Conservation (phyloP, 192 early-diverging fungal genomes). For the Mortierella hygrophila region DNA sequence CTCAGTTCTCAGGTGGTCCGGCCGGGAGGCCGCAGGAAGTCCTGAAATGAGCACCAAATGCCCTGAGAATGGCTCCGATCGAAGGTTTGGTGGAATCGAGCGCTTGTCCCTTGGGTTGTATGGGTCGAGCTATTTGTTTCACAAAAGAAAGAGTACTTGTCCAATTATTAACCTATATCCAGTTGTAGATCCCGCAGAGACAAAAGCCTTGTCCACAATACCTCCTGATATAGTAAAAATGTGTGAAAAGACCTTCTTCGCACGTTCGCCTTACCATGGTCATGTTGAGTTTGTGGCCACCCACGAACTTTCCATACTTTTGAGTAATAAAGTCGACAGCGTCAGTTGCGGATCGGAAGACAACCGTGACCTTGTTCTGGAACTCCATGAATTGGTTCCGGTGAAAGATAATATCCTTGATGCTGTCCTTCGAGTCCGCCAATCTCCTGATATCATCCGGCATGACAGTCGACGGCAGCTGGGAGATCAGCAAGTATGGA, state of each 20-base stretch:
- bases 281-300: conserved; percentile 40
- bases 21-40: conserved; percentile 36
- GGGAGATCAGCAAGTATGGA: conserved; percentile 32
- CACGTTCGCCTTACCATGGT: conserved; percentile 30
- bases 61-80: conserved; percentile 36
- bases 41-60: conserved; percentile 46
- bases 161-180: not conserved
- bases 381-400: conserved; percentile 46
- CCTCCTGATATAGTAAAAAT: not conserved
- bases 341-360: conserved; percentile 49
- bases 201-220: not conserved
- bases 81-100: conserved; percentile 25
- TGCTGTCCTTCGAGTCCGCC: conserved; percentile 35
- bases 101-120: conserved; percentile 38
- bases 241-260: not conserved
- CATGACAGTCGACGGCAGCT: conserved; percentile 43
- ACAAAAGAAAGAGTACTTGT: not conserved
- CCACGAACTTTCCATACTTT: conserved; percentile 44
- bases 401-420: conserved; percentile 45
- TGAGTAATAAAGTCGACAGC: conserved; percentile 51
- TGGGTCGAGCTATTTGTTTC: conserved; percentile 35
- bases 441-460: conserved; percentile 51
- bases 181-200: not conserved
- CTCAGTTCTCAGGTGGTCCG: conserved; percentile 43
- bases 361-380: conserved; percentile 34